Evolutionary conservation across 208 protist species (phyloP).

Genomic region (Angomonas ambiguus): DNA sequence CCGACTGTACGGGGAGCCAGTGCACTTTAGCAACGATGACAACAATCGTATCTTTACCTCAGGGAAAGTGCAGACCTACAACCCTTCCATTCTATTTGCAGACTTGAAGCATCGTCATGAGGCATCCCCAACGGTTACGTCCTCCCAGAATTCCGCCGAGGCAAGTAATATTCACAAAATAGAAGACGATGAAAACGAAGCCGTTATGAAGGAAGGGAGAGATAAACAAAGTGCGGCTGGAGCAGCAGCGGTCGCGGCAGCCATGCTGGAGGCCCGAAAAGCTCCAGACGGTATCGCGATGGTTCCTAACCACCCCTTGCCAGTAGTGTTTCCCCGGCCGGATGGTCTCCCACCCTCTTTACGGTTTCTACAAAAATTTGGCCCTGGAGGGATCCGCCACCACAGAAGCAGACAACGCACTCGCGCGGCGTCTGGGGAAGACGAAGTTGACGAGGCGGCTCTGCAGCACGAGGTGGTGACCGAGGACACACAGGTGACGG

Average conservation of each 20-base stretch:
- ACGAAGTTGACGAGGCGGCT: slow-evolving; percentile 20
- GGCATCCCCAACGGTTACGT: slow-evolving; percentile 14
- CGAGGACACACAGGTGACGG: slow-evolving; percentile 26
- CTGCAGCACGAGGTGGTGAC: slow-evolving; percentile 47
- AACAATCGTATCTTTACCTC: slow-evolving; percentile 49
- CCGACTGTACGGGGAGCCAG: slow-evolving; percentile 55
- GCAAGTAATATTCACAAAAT: slow-evolving; percentile 2
- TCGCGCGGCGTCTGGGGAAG: slow-evolving; percentile 16
- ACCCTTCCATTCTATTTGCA: slow-evolving; percentile 41
- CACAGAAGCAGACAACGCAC: slow-evolving; percentile 10
- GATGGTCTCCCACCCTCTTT: slow-evolving; percentile 36
- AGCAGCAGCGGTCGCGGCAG: slow-evolving; percentile 52
- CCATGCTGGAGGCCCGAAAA: slow-evolving; percentile 51
- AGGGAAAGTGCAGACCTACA: slow-evolving; percentile 43
- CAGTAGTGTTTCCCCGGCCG: slow-evolving; percentile 49
- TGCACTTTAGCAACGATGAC: slow-evolving; percentile 24
- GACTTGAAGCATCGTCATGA: slow-evolving; percentile 29
- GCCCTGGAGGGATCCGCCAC: slow-evolving; percentile 22
- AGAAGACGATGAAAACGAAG: slow-evolving; percentile 45
- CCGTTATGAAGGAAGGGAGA: slow-evolving; percentile 49
- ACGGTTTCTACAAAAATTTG: slow-evolving; percentile 43
- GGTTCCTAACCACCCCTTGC: slow-evolving; percentile 50
- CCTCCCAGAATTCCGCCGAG: slow-evolving; percentile 10
- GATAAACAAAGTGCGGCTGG: slow-evolving; percentile 60
- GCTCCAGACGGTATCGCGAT: slow-evolving; percentile 45